These are phyloP conservation scores for Thymus mandschuricus DNA, from an alignment of 257 asterid genomes.

Conservation along the genomic window DNA sequence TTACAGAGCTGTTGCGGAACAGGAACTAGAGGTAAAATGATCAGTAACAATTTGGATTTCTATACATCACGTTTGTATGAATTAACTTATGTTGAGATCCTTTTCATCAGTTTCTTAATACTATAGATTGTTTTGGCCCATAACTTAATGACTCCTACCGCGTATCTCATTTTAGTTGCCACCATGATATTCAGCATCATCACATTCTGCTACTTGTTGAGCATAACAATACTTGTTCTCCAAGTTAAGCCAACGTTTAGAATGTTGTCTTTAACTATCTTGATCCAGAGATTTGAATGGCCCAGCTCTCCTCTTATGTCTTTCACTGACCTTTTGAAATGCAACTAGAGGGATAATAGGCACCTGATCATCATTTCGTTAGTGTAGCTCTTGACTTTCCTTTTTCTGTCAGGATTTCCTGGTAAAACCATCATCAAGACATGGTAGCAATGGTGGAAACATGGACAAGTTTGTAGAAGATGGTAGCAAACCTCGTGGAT, in stretches of 20 bases:
- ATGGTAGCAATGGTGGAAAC: slow-evolving; percentile 54
- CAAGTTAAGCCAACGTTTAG: not conserved
- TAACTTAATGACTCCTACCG: slow-evolving; percentile 6
- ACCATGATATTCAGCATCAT: not conserved
- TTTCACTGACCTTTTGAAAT: slow-evolving; percentile 16
- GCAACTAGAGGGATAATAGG: slow-evolving; percentile 19
- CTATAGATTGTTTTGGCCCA: slow-evolving; percentile 16
- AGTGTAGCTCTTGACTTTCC: slow-evolving; percentile 16
- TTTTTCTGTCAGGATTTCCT: slow-evolving; percentile 65
- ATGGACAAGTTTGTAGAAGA: slow-evolving; percentile 61
- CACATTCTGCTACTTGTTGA: not conserved
- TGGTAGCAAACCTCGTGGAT: slow-evolving; percentile 87
- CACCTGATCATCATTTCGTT: slow-evolving; percentile 20
- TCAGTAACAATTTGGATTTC: slow-evolving; percentile 19
- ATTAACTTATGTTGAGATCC: slow-evolving; percentile 16
- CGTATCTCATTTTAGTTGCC: slow-evolving; percentile 22
- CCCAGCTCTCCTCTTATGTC: not conserved
- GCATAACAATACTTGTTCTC: not conserved
- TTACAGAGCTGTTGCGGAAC: slow-evolving; percentile 89
- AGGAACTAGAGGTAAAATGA: slow-evolving; percentile 68
- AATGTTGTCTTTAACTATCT: not conserved
- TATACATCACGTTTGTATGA: slow-evolving; percentile 17
- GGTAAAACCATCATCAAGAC: slow-evolving; percentile 47
- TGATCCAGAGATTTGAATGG: too few relatives aligned
- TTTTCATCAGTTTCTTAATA: not conserved